phyloP scores from a whole-genome alignment of 805 yeast genomes.

The Candida piceae region DNA sequence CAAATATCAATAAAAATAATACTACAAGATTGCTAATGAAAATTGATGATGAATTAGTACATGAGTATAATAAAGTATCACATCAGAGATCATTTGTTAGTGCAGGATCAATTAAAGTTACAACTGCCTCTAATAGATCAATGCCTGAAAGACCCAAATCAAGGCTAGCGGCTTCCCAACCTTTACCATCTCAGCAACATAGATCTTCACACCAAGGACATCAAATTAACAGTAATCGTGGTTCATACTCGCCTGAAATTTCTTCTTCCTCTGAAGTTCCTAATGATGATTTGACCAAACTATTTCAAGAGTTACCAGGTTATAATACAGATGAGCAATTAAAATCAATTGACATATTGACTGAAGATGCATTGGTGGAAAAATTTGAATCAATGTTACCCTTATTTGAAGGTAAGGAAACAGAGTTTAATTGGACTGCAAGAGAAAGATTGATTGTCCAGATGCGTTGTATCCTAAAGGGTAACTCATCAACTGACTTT shows the following conservation, averaged over 20 bases:
- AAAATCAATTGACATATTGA: constrained; percentile 26
- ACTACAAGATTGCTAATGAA: constrained; percentile 23
- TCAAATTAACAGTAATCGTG: neutral
- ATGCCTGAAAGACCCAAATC: constrained; percentile 13
- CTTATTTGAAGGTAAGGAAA: constrained; percentile 66
- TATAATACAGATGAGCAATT: constrained; percentile 30
- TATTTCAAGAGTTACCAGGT: constrained; percentile 9
- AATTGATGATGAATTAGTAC: constrained; percentile 26
- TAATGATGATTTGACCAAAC: constrained; percentile 1
- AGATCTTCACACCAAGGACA: neutral
- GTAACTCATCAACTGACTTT: constrained; percentile 39
- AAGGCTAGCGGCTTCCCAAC: constrained; percentile 5
- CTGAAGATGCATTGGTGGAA: constrained; percentile 26
- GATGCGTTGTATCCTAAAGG: constrained; percentile 57
- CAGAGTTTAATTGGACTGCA: constrained; percentile 79
- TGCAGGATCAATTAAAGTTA: constrained; percentile 26
- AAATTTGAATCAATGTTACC: constrained; percentile 27
- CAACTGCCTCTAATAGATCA: constrained; percentile 8
- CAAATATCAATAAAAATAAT: constrained; percentile 26
- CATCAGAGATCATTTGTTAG: constrained; percentile 21
- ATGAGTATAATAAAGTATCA: constrained; percentile 10
- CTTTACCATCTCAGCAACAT: constrained; percentile 2
- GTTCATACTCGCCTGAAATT: neutral
- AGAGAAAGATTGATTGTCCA: constrained; percentile 61
- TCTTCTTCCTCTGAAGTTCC: neutral